These are phyloP conservation scores for Micromonas commoda DNA, from an alignment of 139 green algal genomes.

Conservation along the genomic window DNA sequence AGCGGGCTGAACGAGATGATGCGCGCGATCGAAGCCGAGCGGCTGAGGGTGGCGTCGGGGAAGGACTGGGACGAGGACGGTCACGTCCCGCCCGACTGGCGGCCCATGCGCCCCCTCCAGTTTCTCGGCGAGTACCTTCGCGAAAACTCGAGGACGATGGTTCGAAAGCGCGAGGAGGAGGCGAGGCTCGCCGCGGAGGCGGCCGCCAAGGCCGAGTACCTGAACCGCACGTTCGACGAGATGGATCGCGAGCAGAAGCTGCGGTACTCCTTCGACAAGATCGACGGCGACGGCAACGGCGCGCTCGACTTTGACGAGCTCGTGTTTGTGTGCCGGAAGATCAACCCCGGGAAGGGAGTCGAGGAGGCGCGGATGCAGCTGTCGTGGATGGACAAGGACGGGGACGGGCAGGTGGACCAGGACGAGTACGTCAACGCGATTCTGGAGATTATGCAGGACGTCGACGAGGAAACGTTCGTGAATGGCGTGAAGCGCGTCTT, in stretches of 20 bases:
- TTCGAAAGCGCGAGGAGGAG: not conserved
- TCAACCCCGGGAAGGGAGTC: not conserved
- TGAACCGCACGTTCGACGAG: not conserved
- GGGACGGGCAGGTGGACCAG: not conserved
- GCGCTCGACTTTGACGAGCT: not conserved
- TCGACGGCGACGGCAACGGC: not conserved
- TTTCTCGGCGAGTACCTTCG: not conserved
- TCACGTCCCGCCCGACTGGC: not conserved
- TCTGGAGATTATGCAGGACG: not conserved
- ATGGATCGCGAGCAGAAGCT: not conserved
- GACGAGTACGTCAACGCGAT: not conserved
- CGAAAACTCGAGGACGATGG: not conserved
- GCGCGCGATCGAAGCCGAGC: not conserved
- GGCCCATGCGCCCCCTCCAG: not conserved
- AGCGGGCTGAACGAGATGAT: not conserved
- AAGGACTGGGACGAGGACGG: not conserved
- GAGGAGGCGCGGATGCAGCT: not conserved
- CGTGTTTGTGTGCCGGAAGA: not conserved
- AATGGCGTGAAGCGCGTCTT: not conserved
- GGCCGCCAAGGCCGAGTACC: not conserved
- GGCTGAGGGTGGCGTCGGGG: not conserved
- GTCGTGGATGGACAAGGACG: not conserved
- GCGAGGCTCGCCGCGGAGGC: not conserved
- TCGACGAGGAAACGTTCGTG: not conserved
- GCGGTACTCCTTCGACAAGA: not conserved